A percentile compares a stretch with the other conserved stretches of the same genome.
Evolutionary conservation across 2,329 filamentous ascomycete species (phyloP).

Genomic region (Sporothrix variecibatus): DNA sequence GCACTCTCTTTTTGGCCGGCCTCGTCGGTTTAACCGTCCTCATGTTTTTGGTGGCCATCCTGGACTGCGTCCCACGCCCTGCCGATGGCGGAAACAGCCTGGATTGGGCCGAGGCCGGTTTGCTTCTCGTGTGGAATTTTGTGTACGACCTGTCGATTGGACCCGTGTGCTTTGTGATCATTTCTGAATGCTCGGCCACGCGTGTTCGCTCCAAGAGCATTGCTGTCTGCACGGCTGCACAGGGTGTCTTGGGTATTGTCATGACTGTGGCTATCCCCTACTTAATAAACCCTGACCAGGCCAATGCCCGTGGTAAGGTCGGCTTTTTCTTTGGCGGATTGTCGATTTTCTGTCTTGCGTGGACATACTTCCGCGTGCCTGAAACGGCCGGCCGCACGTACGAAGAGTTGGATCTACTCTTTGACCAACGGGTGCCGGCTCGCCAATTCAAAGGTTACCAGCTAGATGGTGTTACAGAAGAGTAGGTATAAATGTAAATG

Average conservation of each 20-base stretch:
- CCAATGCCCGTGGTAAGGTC: constrained; percentile 47
- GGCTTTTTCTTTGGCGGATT: constrained; percentile 52
- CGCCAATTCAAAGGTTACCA: constrained; percentile 36
- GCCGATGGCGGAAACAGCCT: constrained; percentile 31
- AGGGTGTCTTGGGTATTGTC: constrained; percentile 44
- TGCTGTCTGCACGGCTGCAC: constrained; percentile 46
- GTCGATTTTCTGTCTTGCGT: constrained; percentile 49
- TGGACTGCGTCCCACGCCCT: constrained; percentile 46
- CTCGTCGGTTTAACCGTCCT: constrained; percentile 47
- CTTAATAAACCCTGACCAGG: constrained; percentile 47
- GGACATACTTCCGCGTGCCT: constrained; percentile 55
- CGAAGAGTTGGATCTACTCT: constrained; percentile 58
- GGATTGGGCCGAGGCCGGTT: constrained; percentile 51
- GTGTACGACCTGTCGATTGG: constrained; percentile 57
- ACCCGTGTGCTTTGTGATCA: constrained; percentile 54
- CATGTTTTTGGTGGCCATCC: constrained; percentile 51
- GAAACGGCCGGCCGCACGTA: constrained; percentile 58
- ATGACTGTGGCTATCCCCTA: constrained; percentile 50
- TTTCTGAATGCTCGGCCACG: constrained; percentile 53
- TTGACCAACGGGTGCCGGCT: constrained; percentile 48
- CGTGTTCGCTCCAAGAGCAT: constrained; percentile 49
- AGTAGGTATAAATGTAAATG: background rate
- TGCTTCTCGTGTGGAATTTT: constrained; percentile 57
- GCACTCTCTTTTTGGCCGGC: constrained; percentile 53
- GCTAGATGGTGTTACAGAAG: background rate